Percentiles rank a stretch among this genome's conserved stretches.
Conservation (phyloP, 2,329 filamentous ascomycete species). For the Magnaporthiopsis incrustans region DNA sequence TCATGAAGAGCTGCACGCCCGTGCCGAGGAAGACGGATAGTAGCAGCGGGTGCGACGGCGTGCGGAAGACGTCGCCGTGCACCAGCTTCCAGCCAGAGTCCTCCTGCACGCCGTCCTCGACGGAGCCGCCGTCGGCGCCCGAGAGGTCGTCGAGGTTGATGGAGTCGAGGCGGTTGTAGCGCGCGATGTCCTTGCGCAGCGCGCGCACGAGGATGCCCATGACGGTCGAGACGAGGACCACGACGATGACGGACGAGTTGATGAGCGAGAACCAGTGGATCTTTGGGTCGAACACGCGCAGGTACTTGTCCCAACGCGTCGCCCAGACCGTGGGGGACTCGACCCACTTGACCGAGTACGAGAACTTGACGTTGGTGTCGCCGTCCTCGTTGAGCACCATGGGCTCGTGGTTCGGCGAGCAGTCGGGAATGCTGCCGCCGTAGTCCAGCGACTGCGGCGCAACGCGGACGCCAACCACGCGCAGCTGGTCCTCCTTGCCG, state of each 20-base stretch:
- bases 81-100: slow-evolving; percentile 98
- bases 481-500: slow-evolving; percentile 57
- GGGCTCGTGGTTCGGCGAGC: slow-evolving; percentile 46
- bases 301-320: slow-evolving; percentile 96
- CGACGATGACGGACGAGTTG: slow-evolving; percentile 89
- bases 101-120: slow-evolving; percentile 89
- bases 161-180: slow-evolving; percentile 91
- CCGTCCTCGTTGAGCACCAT: slow-evolving; percentile 56
- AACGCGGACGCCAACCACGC: slow-evolving; percentile 88
- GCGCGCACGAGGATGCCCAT: slow-evolving; percentile 85
- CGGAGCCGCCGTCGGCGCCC: slow-evolving; percentile 42
- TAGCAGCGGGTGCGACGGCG: slow-evolving; percentile 72
- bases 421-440: slow-evolving; percentile 49
- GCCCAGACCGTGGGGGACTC: slow-evolving; percentile 84
- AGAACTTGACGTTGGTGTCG: slow-evolving; percentile 67
- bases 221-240: slow-evolving; percentile 86
- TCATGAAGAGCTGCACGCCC: slow-evolving; percentile 92
- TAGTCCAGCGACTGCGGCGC: slow-evolving; percentile 67
- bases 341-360: slow-evolving; percentile 87
- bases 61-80: slow-evolving; percentile 93
- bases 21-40: slow-evolving; percentile 86
- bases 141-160: slow-evolving; percentile 85
- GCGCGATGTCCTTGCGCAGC: slow-evolving; percentile 86
- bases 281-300: slow-evolving; percentile 94
- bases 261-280: slow-evolving; percentile 99